phyloP scores from a whole-genome alignment of 768 basidiomycete species.

The Tylopilus subfusipes region DNA sequence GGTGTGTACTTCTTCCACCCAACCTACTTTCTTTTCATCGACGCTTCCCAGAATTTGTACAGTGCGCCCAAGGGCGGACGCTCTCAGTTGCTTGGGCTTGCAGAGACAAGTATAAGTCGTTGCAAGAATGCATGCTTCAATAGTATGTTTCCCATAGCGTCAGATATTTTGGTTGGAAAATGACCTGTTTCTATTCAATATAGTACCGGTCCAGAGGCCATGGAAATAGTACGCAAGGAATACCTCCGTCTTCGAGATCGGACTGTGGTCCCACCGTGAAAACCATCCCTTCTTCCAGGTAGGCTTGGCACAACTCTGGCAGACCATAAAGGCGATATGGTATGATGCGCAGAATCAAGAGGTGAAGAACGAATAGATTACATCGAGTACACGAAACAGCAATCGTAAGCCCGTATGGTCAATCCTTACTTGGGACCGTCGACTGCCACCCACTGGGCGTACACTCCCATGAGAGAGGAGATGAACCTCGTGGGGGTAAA shows the following conservation, averaged over 20 bases:
- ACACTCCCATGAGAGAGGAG: constrained; percentile 67
- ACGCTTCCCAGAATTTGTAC: constrained; percentile 63
- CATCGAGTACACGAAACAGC: constrained; percentile 1
- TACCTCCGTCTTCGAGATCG: constrained; percentile 64
- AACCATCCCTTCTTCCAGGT: not conserved
- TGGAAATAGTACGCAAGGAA: constrained; percentile 68
- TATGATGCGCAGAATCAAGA: not conserved
- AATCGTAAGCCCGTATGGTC: not conserved
- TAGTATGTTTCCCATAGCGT: constrained; percentile 50
- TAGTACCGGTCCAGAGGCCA: constrained; percentile 71
- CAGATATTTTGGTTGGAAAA: not conserved
- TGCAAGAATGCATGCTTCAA: constrained; percentile 77
- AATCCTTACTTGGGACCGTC: constrained; percentile 38
- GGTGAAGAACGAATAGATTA: constrained; percentile 7
- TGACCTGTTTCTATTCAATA: not conserved
- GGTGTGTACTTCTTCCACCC: constrained; percentile 33
- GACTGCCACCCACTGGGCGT: constrained; percentile 61
- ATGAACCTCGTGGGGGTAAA: constrained; percentile 45
- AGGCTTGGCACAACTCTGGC: not conserved
- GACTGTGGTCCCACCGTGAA: not conserved
- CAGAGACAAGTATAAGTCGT: constrained; percentile 56
- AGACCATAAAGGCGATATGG: not conserved
- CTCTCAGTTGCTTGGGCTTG: constrained; percentile 87
- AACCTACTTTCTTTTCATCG: not conserved
- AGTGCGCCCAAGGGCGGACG: constrained; percentile 78